phyloP scores from a whole-genome alignment of 495 filamentous ascomycete species.

The Aspergillus coremiiformis region DNA sequence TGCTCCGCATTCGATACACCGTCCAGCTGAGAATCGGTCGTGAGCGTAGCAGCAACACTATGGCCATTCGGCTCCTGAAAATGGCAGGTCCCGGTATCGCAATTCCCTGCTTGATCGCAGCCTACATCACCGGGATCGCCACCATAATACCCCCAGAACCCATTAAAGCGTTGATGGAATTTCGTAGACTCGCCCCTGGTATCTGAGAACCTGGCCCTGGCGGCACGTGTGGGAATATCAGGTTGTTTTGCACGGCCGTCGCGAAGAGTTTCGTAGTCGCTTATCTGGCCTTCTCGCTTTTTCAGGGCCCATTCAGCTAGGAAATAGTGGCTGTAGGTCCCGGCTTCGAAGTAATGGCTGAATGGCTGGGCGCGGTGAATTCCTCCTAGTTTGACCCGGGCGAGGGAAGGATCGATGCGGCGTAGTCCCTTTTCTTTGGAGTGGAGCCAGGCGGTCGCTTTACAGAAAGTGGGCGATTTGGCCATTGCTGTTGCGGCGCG shows the following conservation, averaged over 20 bases:
- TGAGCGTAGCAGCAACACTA: not conserved
- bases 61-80: not conserved
- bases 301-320: slow-evolving; percentile 24
- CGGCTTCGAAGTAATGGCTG: slow-evolving; percentile 29
- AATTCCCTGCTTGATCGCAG: not conserved
- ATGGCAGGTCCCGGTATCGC: not conserved
- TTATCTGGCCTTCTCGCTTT: slow-evolving; percentile 7
- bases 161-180: not conserved
- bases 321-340: slow-evolving; percentile 25
- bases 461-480: not conserved
- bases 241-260: not conserved
- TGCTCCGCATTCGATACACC: not conserved
- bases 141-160: not conserved
- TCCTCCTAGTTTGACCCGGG: slow-evolving; percentile 31
- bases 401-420: slow-evolving; percentile 5
- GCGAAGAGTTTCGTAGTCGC: slow-evolving; percentile 19
- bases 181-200: not conserved
- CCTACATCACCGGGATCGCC: not conserved
- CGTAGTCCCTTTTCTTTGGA: not conserved
- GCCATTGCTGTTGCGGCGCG: slow-evolving; percentile 29
- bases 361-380: slow-evolving; percentile 39
- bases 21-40: not conserved
- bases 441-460: slow-evolving; percentile 9
- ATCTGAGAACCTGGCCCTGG: not conserved
- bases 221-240: not conserved